Conservation (phyloP, 2,329 filamentous ascomycete genomes). For the Scortechinia acanthostroma region DNA sequence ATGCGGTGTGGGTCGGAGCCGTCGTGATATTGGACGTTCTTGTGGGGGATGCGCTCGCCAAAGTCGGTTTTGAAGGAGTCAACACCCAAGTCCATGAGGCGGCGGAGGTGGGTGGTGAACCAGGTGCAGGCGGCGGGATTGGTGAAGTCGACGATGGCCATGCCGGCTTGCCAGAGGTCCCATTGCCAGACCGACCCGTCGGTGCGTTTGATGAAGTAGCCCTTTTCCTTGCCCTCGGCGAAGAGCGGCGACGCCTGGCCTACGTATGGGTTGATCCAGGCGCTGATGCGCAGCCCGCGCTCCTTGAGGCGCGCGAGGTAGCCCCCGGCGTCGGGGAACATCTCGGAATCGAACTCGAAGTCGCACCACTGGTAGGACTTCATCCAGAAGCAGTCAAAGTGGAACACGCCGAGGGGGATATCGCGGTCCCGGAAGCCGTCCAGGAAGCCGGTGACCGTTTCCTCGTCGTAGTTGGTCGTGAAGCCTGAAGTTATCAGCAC, state of each 20-base stretch:
- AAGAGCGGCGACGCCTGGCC: slow-evolving; percentile 65
- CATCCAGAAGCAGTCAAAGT: slow-evolving; percentile 76
- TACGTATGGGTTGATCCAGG: slow-evolving; percentile 74
- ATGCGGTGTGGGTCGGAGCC: slow-evolving; percentile 51
- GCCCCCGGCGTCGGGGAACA: slow-evolving; percentile 61
- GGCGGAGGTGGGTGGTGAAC: slow-evolving; percentile 54
- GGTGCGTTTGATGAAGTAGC: slow-evolving; percentile 63
- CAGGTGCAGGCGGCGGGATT: slow-evolving; percentile 62
- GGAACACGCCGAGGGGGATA: slow-evolving; percentile 65
- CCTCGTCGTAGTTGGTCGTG: slow-evolving; percentile 67
- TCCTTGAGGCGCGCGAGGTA: slow-evolving; percentile 60
- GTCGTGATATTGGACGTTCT: slow-evolving; percentile 60
- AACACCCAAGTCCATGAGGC: slow-evolving; percentile 61
- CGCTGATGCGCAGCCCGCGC: slow-evolving; percentile 53
- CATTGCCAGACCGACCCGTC: slow-evolving; percentile 70
- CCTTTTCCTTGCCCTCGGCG: slow-evolving; percentile 52
- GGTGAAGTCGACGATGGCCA: slow-evolving; percentile 70
- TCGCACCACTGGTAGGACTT: slow-evolving; percentile 71
- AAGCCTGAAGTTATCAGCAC: slow-evolving; percentile 62
- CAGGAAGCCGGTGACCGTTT: slow-evolving; percentile 60
- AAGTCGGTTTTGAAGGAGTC: slow-evolving; percentile 74
- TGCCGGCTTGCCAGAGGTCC: slow-evolving; percentile 73
- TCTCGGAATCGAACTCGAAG: slow-evolving; percentile 62
- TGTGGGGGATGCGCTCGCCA: slow-evolving; percentile 63
- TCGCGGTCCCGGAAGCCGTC: slow-evolving; percentile 60